phyloP scores from a whole-genome alignment of 2,329 filamentous ascomycete species.

The Metarhizium sp. region DNA sequence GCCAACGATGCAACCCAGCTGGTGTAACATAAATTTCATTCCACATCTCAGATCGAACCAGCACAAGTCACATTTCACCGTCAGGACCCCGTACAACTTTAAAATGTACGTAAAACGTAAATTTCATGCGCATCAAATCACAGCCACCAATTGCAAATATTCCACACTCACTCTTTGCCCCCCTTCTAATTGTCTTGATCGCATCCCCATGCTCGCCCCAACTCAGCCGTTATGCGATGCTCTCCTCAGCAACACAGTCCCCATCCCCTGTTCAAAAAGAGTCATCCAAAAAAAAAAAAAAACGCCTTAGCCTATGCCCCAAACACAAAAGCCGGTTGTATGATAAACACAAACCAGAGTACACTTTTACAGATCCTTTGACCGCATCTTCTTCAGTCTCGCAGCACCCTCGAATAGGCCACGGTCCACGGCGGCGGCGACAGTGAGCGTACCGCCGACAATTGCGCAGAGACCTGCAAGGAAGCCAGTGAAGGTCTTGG shows the following conservation, averaged over 20 bases:
- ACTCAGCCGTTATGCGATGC: not conserved
- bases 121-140: not conserved
- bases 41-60: no score
- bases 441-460: slow-evolving; percentile 88
- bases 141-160: not conserved
- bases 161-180: not conserved
- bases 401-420: slow-evolving; percentile 82
- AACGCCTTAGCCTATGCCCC: slow-evolving; percentile 11
- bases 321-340: not conserved
- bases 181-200: not conserved
- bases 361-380: slow-evolving; percentile 44
- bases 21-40: no score
- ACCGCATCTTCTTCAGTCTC: slow-evolving; percentile 76
- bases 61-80: no score
- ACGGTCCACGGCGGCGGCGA: slow-evolving; percentile 87
- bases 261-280: not conserved
- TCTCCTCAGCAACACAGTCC: not conserved
- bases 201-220: not conserved
- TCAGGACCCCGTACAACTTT: no score
- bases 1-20: no score
- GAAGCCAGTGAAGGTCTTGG: slow-evolving; percentile 87
- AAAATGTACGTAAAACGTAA: no score
- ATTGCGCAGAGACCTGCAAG: slow-evolving; percentile 90
- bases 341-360: not conserved
- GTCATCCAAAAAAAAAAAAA: not conserved